Base-by-base conservation (phyloP, 1,284 basidiomycete species). In the Cutaneotrichosporon dermatis region DNA sequence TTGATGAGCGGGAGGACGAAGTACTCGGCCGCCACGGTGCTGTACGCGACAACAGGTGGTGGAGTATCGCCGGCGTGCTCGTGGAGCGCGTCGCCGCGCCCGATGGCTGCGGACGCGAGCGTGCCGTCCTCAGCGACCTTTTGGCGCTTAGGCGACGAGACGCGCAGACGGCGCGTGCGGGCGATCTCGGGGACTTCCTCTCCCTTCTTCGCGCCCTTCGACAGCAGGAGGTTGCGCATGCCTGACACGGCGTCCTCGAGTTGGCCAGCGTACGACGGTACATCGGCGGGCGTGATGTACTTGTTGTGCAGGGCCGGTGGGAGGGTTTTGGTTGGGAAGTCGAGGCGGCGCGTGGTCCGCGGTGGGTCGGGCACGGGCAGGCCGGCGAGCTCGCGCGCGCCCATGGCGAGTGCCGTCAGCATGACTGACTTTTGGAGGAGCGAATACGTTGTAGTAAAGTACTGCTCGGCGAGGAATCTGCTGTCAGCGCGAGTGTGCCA, bases 391-490 rank as follows among this genome's bases (percentile, higher is more conserved):
- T 96, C 92, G 55, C 90, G 81, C 4, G 91, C 90, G 4, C 90
- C 90, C 51, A 92, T 77, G 0, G 89, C 91, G 1, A 99, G 79
- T 0, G 91, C 88, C 55, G 89, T 91, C 37, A 98, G 82, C 71
- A 95, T 92, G 5, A 85, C 84, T 61, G 85, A 87, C 10, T 93
- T 86, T 70, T 98, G 92, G 25, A 86, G 83, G 4, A 85, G 84
- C 0, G 92, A 92, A 75, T 95, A 97, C 66, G 94, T 90, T 53
- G 89, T 88, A 61, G 87, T 86, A 79, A 97, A 98, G 76, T 92
- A 91, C 70, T 96, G 90, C 72, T 97, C 91, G 49, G 89, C 86
- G n/a, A 95, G 80, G 51, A 84, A 83, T 4, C 92, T 94, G 70
- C 44, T 16, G 45, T 40, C 40, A 39, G n/a, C 46, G 39, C 33